phyloP scores from a whole-genome alignment of 2,329 filamentous ascomycete species.

The Penicillium crustosum region DNA sequence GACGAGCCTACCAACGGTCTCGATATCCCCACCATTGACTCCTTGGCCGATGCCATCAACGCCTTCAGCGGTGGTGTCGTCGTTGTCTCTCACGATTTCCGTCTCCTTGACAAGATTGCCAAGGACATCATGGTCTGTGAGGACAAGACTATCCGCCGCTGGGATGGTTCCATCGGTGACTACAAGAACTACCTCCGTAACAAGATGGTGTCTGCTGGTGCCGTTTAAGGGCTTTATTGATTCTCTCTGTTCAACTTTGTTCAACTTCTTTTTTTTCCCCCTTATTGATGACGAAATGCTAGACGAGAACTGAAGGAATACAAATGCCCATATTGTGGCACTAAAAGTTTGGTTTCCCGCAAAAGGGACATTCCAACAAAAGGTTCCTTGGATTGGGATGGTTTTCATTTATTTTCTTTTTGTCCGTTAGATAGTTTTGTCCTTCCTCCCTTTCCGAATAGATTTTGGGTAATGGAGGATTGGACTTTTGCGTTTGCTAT shows the following conservation, averaged over 20 bases:
- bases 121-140: slow-evolving; percentile 99
- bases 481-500: slow-evolving; percentile 10
- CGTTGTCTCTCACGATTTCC: slow-evolving; percentile 98
- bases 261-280: slow-evolving; percentile 18
- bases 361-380: slow-evolving; percentile 7
- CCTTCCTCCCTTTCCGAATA: slow-evolving; percentile 1
- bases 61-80: slow-evolving; percentile 94
- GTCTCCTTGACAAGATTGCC: slow-evolving; percentile 97
- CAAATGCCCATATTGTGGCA: slow-evolving; percentile 17
- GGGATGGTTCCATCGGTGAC: slow-evolving; percentile 84
- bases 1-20: slow-evolving; percentile 99
- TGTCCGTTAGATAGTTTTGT: slow-evolving; percentile 11
- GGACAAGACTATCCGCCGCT: slow-evolving; percentile 87
- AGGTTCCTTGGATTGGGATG: slow-evolving; percentile 13
- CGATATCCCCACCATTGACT: slow-evolving; percentile 98
- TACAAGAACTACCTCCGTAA: slow-evolving; percentile 99
- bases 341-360: slow-evolving; percentile 21
- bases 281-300: slow-evolving; percentile 37
- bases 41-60: slow-evolving; percentile 95
- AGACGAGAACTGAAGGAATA: slow-evolving; percentile 31
- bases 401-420: slow-evolving; percentile 13
- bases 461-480: slow-evolving; percentile 3
- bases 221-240: slow-evolving; percentile 61
- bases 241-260: slow-evolving; percentile 13
- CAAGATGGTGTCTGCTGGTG: slow-evolving; percentile 92